Evolutionary conservation across 345 rosid genomes (phyloP), one percentile per base, ranked within the genome.

Genomic region (Syzygium oleosum): DNA sequence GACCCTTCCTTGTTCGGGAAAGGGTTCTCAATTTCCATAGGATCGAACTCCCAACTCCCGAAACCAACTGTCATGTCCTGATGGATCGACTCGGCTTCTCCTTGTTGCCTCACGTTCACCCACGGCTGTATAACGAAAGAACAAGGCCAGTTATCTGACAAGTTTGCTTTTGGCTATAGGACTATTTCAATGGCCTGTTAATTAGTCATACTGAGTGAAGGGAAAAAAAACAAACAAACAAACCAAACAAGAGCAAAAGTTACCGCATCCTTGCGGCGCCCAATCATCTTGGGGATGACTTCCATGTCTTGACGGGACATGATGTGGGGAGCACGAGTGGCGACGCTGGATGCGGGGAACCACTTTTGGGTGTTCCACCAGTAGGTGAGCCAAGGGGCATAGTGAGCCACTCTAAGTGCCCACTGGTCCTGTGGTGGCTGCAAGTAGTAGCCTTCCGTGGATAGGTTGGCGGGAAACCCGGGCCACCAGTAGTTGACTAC

Each of bases 41-140:
- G 98, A 87, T 92, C 93, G 22, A 95, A 96, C 84, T 95, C 99
- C 99, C 98, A 97, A 41, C 84, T 91, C 84, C 98, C 97, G 85
- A 95, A 97, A 61, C 92, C 94, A 5, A 95, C 85, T 65, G 84
- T 95, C 92, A 96, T 78, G 89, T 97, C 98, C 7, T 92, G 91
- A 84, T 93, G 91, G 15, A 94, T 46, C 25, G 98, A 94, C 89
- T 94, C 98, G 2, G 73, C 87, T 21, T 34, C 94, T n/a, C 99
- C 98, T 90, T 95, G 98, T 85, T 93, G 95, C 85, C 80, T 68
- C 6, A 12, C 7, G 3, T 65, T 84, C 22, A 84, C 87, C 54
- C 85, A 54, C 29, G 84, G 78, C 95, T 92, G 91, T 4, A 51
- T 54, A 23, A 56, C 41, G 43, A 2, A 55, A 43, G 15, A 6